Base-by-base conservation (phyloP, 225 moss, liverwort and hornwort species). In the Marchantia paleacea region DNA sequence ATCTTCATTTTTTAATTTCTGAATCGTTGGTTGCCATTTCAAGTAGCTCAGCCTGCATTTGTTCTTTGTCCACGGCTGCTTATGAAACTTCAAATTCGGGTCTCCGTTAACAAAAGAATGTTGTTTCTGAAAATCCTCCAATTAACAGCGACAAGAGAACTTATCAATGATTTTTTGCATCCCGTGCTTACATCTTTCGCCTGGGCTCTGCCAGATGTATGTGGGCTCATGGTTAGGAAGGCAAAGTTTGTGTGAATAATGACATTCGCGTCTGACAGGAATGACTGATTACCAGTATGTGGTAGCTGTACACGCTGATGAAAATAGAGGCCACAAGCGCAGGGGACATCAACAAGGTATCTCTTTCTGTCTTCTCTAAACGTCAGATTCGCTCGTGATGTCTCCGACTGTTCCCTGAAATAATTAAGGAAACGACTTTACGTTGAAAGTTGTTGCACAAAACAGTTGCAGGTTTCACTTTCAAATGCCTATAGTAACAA, bases 231-330 rank as follows among this genome's bases (percentile, higher is more conserved):
- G 25, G 26, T 15, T 54, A 52, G 8, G 11, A 72, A 15, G 28
- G 12, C 12, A 26, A 74, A 74, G 54, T 55, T 25, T 28, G 53
- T 7, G 28, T 25, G 0, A 19, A 10, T 54, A 52, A 25, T 24
- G 28, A 16, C 50, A 24, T 6, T 28, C 25, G 12, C 29, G 5
- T 74, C 52, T 67, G 87, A 73, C 87, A 93, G 92, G 99, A 80
- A 95, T 99, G 99, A 94, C 95, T 79, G 99, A 99, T 82, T 99
- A 99, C 84, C 99, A 99, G 81, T 99, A 95, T 76, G 91, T 99
- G 72, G 84, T 94, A 83, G 90, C 95, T 64, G 87, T 91, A 26
- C 95, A 95, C 80, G 99, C 94, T 73, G 89, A 90, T 84, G 90
- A 81, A 70, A 89, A 91, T 60, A 73, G 82, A 63, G 64, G 30